Conservation (phyloP, 176 grass and related monocot species). For the Ensete glaucum region DNA sequence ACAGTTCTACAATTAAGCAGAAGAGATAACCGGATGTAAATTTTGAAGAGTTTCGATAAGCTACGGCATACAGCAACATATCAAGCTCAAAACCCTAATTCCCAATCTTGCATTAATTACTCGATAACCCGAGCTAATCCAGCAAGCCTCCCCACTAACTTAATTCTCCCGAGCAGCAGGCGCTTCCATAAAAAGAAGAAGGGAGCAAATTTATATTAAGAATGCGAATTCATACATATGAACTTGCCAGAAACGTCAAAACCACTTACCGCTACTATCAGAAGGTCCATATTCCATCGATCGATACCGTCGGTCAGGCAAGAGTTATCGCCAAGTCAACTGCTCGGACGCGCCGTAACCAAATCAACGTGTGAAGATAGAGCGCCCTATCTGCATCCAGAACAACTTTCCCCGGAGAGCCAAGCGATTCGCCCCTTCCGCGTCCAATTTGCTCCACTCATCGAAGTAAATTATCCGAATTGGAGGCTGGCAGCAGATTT, state of each 20-base stretch:
- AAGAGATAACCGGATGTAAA: too few relatives aligned
- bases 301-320: not conserved
- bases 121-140: not conserved
- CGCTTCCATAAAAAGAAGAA: too few relatives aligned
- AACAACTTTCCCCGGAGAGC: too few relatives aligned
- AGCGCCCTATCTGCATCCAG: not conserved
- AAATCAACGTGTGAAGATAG: not conserved
- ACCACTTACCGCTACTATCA: conserved; percentile 3
- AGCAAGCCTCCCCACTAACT: not conserved
- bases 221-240: not conserved
- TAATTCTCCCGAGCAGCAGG: not conserved
- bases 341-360: not conserved
- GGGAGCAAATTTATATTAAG: not conserved
- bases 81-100: conserved; percentile 6
- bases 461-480: not conserved
- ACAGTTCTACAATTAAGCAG: too few relatives aligned
- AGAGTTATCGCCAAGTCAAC: not conserved
- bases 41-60: too few relatives aligned
- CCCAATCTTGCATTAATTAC: not conserved
- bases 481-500: not conserved
- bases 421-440: too few relatives aligned
- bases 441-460: too few relatives aligned
- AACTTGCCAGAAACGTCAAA: not conserved
- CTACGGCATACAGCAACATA: not conserved
- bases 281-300: conserved; percentile 1